These are phyloP conservation scores for Candida khao-thaluensis DNA, from an alignment of 805 yeast genomes.

Conservation along the genomic window DNA sequence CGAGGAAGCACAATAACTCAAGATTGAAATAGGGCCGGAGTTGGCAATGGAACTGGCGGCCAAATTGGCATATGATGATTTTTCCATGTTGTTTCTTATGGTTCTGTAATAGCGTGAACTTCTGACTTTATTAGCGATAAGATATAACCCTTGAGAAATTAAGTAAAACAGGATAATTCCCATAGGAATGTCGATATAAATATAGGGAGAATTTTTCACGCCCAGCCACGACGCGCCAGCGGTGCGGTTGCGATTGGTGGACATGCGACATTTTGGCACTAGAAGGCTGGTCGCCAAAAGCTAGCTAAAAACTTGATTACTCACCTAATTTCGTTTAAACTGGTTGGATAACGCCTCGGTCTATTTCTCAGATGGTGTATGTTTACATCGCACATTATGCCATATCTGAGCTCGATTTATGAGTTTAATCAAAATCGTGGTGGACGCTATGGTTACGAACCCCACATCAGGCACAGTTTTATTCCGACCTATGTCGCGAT, in stretches of 20 bases:
- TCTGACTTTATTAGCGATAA: slow-evolving; percentile 24
- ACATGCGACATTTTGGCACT: slow-evolving; percentile 1
- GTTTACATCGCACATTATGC: too few species aligned
- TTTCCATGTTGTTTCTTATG: slow-evolving; percentile 29
- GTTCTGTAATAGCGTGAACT: not conserved
- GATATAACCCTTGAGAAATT: slow-evolving; percentile 33
- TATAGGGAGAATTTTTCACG: slow-evolving; percentile 6
- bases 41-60: slow-evolving; percentile 40
- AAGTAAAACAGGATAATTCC: slow-evolving; percentile 42
- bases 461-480: too few species aligned
- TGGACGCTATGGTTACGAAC: too few species aligned
- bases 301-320: too few species aligned
- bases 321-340: too few species aligned
- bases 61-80: slow-evolving; percentile 23
- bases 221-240: slow-evolving; percentile 1
- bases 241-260: not conserved
- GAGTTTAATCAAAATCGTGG: too few species aligned
- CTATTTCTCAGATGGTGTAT: too few species aligned
- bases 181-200: slow-evolving; percentile 22
- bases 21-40: slow-evolving; percentile 66
- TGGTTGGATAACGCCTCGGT: too few species aligned
- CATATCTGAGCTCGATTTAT: too few species aligned
- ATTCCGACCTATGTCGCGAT: slow-evolving; percentile 1
- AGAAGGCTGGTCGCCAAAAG: too few species aligned
- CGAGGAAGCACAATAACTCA: slow-evolving; percentile 88